Conservation (phyloP, 495 filamentous ascomycete species). For the Diplogelasinospora grovesii region DNA sequence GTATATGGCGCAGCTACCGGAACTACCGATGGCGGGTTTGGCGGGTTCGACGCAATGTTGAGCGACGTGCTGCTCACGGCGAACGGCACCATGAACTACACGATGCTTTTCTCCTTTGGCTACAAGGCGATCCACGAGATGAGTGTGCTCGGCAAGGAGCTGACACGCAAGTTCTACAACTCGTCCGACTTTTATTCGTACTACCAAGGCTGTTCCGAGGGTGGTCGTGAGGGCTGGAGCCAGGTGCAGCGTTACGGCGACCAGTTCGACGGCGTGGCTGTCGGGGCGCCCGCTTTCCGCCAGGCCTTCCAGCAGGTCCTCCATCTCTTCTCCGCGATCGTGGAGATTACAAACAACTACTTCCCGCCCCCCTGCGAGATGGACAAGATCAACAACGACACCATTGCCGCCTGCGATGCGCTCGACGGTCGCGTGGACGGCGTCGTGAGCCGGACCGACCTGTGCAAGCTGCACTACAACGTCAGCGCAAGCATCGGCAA, state of each 20-base stretch:
- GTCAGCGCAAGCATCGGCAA: constrained; percentile 38
- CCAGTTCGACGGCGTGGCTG: constrained; percentile 45
- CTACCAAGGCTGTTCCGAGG: constrained; percentile 49
- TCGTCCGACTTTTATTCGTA: constrained; percentile 41
- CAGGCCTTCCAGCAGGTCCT: constrained; percentile 48
- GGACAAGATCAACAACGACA: constrained; percentile 46
- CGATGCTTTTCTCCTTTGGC: constrained; percentile 41
- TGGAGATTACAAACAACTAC: constrained; percentile 43
- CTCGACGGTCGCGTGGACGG: constrained; percentile 48
- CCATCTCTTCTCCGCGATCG: constrained; percentile 38
- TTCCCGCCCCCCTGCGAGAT: constrained; percentile 49
- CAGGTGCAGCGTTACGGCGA: constrained; percentile 48
- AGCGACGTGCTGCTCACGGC: constrained; percentile 31
- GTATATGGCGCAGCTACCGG: constrained; percentile 43
- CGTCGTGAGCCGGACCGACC: constrained; percentile 45
- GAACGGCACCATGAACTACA: constrained; percentile 39
- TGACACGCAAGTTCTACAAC: constrained; percentile 30
- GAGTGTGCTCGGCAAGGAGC: constrained; percentile 23
- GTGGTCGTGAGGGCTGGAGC: constrained; percentile 46
- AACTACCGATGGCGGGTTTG: constrained; percentile 44
- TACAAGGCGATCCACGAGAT: constrained; percentile 28
- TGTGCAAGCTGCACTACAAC: constrained; percentile 45
- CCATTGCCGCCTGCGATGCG: constrained; percentile 46
- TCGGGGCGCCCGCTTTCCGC: constrained; percentile 48
- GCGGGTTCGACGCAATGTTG: constrained; percentile 31